Base-by-base conservation (phyloP, 352 stramenopile species). In the Globisporangium camurandrum region DNA sequence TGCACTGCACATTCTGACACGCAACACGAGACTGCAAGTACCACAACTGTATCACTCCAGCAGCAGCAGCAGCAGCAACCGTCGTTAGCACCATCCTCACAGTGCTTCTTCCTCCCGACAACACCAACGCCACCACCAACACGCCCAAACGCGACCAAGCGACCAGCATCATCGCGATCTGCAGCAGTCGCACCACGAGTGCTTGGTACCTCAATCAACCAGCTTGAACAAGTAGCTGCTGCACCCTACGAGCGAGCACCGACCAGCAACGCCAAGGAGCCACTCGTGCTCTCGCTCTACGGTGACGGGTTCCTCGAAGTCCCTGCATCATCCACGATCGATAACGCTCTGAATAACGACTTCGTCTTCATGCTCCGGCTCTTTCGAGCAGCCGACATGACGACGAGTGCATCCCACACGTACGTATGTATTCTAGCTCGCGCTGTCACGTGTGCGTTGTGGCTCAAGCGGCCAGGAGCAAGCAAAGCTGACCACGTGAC, bases 241-340 rank as follows among this genome's bases (percentile, higher is more conserved):
- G n/a, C 33, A 16, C n/a, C n/a, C n/a, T n/a, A 16, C 33, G 33
- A 38, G 33, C 33, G 33, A 38, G 7, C 36, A 9, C 0, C 12
- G n/a, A 19, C 16, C 36, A 39, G 20, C 3, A 12, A 17, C 8
- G 10, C 19, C 9, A 12, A 4, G 9, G 30, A 7, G 4, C 10
- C 38, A n/a, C 10, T 53, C 3, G 62, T 76, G 16, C 63, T 82
- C 27, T 69, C 70, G 3, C 51, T 82, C 6, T 82, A 82, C 28
- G 70, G 70, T 1, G 70, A 82, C 37, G 70, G 70, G 2, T 82
- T 79, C 47, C 33, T 82, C 19, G 67, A 81, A 28, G 56, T 77
- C n/a, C 64, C 42, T 2, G 46, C 55, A 7, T 40, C 17, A 19
- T n/a, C 39, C 22, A 26, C 23, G 9, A 27, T 26, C 34, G 31